phyloP scores from a whole-genome alignment of 768 basidiomycete species.

The Suillus subalutaceus region DNA sequence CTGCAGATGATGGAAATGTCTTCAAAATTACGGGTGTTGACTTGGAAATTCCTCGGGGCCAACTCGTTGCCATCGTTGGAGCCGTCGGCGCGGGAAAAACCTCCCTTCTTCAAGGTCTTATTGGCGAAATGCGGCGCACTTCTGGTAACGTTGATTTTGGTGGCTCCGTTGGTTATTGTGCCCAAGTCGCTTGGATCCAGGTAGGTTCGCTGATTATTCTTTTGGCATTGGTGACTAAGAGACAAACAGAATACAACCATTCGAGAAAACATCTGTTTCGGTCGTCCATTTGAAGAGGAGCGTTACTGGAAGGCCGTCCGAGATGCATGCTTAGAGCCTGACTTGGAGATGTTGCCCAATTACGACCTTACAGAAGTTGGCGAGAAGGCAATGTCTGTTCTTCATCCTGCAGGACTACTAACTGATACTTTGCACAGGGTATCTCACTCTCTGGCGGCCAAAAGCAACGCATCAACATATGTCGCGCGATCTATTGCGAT shows the following conservation, averaged over 20 bases:
- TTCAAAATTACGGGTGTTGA: constrained; percentile 71
- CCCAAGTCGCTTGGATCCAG: constrained; percentile 92
- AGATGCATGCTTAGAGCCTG: constrained; percentile 79
- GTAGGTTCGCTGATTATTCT: constrained; percentile 31
- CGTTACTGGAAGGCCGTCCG: constrained; percentile 81
- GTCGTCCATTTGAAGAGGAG: constrained; percentile 77
- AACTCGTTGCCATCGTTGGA: constrained; percentile 85
- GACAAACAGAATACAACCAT: constrained; percentile 75
- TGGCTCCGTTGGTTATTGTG: constrained; percentile 79
- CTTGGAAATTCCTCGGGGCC: constrained; percentile 71
- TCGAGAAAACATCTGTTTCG: constrained; percentile 89
- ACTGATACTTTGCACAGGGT: constrained; percentile 44
- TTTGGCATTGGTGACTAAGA: not conserved
- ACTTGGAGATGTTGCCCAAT: constrained; percentile 74
- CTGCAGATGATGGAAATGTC: constrained; percentile 40
- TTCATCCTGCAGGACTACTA: constrained; percentile 13
- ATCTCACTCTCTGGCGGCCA: constrained; percentile 87
- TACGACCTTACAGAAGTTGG: constrained; percentile 88
- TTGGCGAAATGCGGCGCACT: constrained; percentile 82
- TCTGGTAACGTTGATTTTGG: constrained; percentile 71
- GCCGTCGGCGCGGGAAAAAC: constrained; percentile 62
- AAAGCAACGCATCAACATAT: constrained; percentile 82
- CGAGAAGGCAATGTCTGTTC: constrained; percentile 48
- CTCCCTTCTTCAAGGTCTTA: constrained; percentile 70
- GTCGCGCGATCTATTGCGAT: constrained; percentile 84